These are phyloP conservation scores for Westerdykella sp. DNA, from an alignment of 2,329 filamentous ascomycete genomes.

Conservation along the genomic window DNA sequence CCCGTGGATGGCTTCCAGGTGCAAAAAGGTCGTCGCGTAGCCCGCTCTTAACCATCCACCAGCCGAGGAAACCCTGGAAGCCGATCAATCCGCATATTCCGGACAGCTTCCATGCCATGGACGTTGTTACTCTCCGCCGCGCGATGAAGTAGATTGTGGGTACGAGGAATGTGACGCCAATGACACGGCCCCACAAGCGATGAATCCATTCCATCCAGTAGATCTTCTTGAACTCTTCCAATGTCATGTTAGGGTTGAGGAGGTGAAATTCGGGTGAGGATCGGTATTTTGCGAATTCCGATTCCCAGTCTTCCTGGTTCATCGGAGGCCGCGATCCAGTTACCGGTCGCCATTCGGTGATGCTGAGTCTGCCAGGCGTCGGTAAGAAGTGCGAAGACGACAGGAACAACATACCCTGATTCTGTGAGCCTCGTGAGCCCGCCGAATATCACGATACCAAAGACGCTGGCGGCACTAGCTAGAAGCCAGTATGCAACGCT, in stretches of 20 bases:
- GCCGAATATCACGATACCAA: constrained; percentile 93
- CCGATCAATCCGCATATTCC: constrained; percentile 87
- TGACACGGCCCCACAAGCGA: constrained; percentile 85
- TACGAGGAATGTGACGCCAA: constrained; percentile 82
- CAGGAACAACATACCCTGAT: constrained; percentile 62
- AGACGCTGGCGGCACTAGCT: constrained; percentile 85
- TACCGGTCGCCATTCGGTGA: constrained; percentile 97
- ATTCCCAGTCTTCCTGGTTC: constrained; percentile 75
- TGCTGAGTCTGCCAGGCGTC: constrained; percentile 63
- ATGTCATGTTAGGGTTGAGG: constrained; percentile 86
- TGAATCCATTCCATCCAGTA: constrained; percentile 99
- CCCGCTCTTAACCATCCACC: constrained; percentile 99
- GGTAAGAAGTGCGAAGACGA: constrained; percentile 6
- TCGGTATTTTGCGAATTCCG: constrained; percentile 88
- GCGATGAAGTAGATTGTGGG: constrained; percentile 86
- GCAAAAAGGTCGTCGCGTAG: constrained; percentile 94
- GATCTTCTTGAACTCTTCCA: constrained; percentile 95
- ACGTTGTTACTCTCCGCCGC: constrained; percentile 66
- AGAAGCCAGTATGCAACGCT: constrained; percentile 87
- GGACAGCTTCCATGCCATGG: constrained; percentile 69
- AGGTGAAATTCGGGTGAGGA: constrained; percentile 87
- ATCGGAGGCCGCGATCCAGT: constrained; percentile 85
- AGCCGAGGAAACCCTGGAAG: constrained; percentile 90
- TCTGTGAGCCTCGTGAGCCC: constrained; percentile 91
- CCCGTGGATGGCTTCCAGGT: constrained; percentile 80